Percentiles rank a stretch among this genome's conserved stretches.
Conservation (phyloP, 2,329 filamentous ascomycete genomes). For the Fusarium pseudoanthophilum region DNA sequence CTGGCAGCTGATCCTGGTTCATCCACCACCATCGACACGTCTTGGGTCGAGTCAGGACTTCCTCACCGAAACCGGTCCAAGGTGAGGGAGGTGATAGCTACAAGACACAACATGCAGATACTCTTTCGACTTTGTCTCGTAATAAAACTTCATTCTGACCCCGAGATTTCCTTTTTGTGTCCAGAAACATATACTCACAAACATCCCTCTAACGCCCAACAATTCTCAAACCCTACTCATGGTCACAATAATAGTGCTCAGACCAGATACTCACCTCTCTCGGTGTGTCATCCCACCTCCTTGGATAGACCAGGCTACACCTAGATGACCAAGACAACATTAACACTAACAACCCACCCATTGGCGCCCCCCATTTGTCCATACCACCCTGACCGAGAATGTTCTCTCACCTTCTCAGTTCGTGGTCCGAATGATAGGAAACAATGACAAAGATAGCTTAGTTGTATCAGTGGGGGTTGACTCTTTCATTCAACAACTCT, state of each 20-base stretch:
- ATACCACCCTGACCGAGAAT: slow-evolving; percentile 31
- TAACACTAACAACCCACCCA: slow-evolving; percentile 25
- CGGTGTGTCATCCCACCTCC: slow-evolving; percentile 34
- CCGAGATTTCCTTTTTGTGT: background rate
- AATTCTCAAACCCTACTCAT: background rate
- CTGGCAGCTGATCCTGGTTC: background rate
- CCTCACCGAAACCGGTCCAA: slow-evolving; percentile 35
- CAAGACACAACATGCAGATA: background rate
- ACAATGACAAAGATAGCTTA: slow-evolving; percentile 34
- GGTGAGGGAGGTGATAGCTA: background rate
- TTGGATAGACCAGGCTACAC: slow-evolving; percentile 23
- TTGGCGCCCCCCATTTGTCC: slow-evolving; percentile 20
- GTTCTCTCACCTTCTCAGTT: slow-evolving; percentile 15
- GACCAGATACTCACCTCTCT: slow-evolving; percentile 13
- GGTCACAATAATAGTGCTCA: background rate
- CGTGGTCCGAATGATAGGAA: slow-evolving; percentile 32
- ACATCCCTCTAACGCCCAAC: background rate
- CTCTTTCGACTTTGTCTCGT: background rate
- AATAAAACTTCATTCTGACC: background rate
- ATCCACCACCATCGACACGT: slow-evolving; percentile 7
- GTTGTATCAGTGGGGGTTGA: slow-evolving; percentile 23
- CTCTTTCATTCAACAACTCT: background rate
- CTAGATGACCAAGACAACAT: slow-evolving; percentile 39
- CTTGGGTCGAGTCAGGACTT: slow-evolving; percentile 19
- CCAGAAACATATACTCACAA: background rate